Evolutionary conservation across 2,329 filamentous ascomycete genomes (phyloP), one percentile per base, ranked within the genome.

Genomic region (Trichoderma asperellum): DNA sequence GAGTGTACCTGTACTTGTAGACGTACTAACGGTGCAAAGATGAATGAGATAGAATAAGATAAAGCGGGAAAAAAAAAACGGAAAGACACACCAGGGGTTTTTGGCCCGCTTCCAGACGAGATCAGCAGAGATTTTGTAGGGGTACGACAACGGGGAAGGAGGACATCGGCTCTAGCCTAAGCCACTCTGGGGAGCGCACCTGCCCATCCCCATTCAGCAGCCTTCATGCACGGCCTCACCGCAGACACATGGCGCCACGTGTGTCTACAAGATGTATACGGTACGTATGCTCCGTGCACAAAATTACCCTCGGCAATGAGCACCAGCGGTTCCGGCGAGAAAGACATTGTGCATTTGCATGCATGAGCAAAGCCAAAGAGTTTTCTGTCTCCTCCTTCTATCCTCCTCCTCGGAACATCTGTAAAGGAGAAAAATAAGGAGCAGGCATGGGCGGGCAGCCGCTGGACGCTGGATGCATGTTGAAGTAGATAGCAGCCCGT

Each of bases 51-150:
- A 37, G 12, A 49, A 49, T 49, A 10, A 24, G 24, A 32, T 47
- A 37, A 52, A 58, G 63, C 63, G 49, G 57, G 66, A 63, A 61
- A 63, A 62, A 60, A 62, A 62, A 62, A 58, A 18, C 27, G 66
- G 66, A 68, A 60, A 53, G 59, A 58, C 53, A 55, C 56, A 12
- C 55, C 68, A 69, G 68, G 68, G 61, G 67, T 37, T 40, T 55
- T 18, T 43, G 58, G 59, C 61, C 68, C 68, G 62, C 68, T 57
- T 61, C 62, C 29, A 47, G 62, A 66, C 63, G 62, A 66, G 68
- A 70, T 70, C 63, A 66, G 68, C 68, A 69, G 55, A 67, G 62
- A 70, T 70, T 70, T 29, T 40, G 61, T 47, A 66, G 63, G 53
- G 62, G 24, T 59, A 43, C 62, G 58, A 57, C 37, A 58, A 70